Conservation (phyloP, 768 basidiomycete species). For the Agaricus subrufescens region DNA sequence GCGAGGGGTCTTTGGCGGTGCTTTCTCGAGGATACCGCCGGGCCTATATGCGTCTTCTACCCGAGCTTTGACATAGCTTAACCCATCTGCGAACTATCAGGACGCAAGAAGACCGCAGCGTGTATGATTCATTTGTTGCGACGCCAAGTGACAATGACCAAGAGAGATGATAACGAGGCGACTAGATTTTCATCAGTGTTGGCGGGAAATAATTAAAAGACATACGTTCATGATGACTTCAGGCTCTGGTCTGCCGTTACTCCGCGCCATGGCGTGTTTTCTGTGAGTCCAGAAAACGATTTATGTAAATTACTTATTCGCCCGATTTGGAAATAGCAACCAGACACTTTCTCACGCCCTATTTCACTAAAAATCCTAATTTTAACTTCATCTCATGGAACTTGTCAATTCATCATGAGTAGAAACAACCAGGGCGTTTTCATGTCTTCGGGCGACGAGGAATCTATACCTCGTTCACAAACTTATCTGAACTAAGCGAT, state of each 20-base stretch:
- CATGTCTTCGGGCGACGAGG: too few species aligned
- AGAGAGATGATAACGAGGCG: not conserved
- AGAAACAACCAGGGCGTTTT: too few species aligned
- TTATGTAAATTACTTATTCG: not conserved
- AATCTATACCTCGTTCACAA: too few species aligned
- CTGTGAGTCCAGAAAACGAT: not conserved
- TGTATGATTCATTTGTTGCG: not conserved
- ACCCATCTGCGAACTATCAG: slow-evolving; percentile 57
- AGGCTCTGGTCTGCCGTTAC: slow-evolving; percentile 55
- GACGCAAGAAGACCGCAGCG: not conserved
- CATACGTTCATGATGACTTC: slow-evolving; percentile 67
- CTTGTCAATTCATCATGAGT: too few species aligned
- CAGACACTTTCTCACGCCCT: not conserved
- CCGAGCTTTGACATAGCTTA: slow-evolving; percentile 61
- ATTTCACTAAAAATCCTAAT: too few species aligned
- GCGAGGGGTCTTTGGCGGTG: slow-evolving; percentile 42
- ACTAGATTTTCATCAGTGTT: not conserved
- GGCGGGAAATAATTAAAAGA: not conserved
- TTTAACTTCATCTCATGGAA: too few species aligned
- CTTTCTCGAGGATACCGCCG: slow-evolving; percentile 54
- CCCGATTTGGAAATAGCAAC: slow-evolving; percentile 7
- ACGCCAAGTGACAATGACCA: not conserved
- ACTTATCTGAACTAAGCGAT: too few species aligned
- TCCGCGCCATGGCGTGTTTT: slow-evolving; percentile 1
- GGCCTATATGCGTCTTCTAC: slow-evolving; percentile 59